Base-by-base conservation (phyloP, 2,329 filamentous ascomycete species). In the Thyridium curvatum region DNA sequence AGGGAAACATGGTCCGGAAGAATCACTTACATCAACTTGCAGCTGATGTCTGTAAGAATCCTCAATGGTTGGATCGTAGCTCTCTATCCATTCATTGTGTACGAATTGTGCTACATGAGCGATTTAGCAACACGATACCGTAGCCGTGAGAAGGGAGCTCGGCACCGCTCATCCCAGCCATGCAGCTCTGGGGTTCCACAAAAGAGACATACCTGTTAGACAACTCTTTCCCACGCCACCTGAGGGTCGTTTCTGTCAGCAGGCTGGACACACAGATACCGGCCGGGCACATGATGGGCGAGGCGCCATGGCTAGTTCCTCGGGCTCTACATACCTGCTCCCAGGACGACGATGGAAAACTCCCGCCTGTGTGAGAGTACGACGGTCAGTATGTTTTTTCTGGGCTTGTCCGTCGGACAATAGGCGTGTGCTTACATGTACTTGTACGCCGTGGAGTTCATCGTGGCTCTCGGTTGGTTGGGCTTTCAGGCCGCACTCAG, bases 191-290 rank as follows among this genome's bases (percentile, higher is more conserved):
- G n/a, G n/a, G n/a, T n/a, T n/a, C n/a, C n/a, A n/a, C n/a, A n/a
- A n/a, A n/a, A n/a, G n/a, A 37, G 30, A 59, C 69, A 60, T 71
- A 93, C 87, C 86, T 62, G 88, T 94, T 52, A 94, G 71, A 71
- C 88, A 94, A 61, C 87, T 94, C 66, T 94, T 94, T 46, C 88
- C 88, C 57, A 94, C 88, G 60, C 88, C 88, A 65, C 88, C 85
- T 88, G 60, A 40, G 51, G 41, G 43, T 40, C 41, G 46, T 41
- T 38, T 37, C 39, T 39, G 54, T 64, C 53, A 64, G 58, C 48
- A 48, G 46, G 32, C 14, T 37, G n/a, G 21, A n/a, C 18, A 12
- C 35, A 7, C n/a, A 26, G 21, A 26, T 26, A 26, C 21, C 10
- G 21, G 21, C 21, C 21, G 10, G 21, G 21, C 21, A 26, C 21